These are phyloP conservation scores for Caloboletus firmus DNA, from an alignment of 1,284 basidiomycete species.

Conservation along the genomic window DNA sequence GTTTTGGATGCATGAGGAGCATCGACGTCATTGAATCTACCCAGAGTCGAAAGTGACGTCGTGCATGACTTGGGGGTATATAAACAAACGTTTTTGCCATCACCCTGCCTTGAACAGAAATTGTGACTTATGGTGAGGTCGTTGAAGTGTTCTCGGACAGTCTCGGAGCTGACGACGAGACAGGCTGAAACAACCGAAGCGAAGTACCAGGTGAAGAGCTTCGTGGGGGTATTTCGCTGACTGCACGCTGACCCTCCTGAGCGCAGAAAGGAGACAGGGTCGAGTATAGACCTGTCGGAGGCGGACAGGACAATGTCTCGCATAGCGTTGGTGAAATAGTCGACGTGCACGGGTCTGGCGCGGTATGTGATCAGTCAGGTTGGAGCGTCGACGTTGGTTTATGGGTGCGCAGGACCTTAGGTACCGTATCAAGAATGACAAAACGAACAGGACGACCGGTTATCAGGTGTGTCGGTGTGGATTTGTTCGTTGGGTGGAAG, in stretches of 20 bases:
- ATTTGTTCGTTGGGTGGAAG: too few species aligned
- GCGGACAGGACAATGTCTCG: slow-evolving; percentile 39
- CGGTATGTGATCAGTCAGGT: slow-evolving; percentile 17
- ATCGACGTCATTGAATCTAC: slow-evolving; percentile 20
- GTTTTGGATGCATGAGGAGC: slow-evolving; percentile 11
- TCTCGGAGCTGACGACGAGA: slow-evolving; percentile 3
- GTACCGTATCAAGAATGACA: slow-evolving; percentile 45
- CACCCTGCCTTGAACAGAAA: not conserved
- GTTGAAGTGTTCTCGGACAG: not conserved
- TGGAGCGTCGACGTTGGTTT: not conserved
- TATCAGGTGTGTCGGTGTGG: slow-evolving; percentile 35
- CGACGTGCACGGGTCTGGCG: slow-evolving; percentile 32
- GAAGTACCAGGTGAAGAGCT: slow-evolving; percentile 21
- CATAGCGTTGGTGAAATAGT: slow-evolving; percentile 41
- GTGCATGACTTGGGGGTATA: slow-evolving; percentile 20
- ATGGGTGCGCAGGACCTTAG: slow-evolving; percentile 28
- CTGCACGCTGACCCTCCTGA: slow-evolving; percentile 5
- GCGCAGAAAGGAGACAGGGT: slow-evolving; percentile 42
- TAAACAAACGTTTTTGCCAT: not conserved
- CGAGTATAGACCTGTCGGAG: slow-evolving; percentile 47
- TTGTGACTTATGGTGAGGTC: slow-evolving; percentile 13
- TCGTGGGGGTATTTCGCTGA: too few species aligned
- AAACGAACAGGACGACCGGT: slow-evolving; percentile 43
- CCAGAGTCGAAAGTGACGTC: slow-evolving; percentile 10
- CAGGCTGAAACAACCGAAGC: slow-evolving; percentile 22